Evolutionary conservation across 129 eudicot species (phyloP).

Genomic region (Pseudognaphalium luteoalbum): DNA sequence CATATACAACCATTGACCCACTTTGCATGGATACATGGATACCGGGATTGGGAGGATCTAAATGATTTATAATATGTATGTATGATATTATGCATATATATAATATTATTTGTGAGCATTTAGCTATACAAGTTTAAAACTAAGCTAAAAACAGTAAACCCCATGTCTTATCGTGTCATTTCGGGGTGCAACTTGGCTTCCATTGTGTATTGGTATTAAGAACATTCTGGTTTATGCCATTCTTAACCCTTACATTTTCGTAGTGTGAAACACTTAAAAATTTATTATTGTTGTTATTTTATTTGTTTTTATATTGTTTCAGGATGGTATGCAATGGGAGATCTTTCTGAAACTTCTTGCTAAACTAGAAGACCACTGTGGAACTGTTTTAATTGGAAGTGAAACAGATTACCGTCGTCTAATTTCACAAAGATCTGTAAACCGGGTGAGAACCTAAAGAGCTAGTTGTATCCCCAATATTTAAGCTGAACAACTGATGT

Average conservation of each 20-base stretch:
- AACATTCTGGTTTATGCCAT: too few relatives aligned
- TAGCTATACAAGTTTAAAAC: background rate
- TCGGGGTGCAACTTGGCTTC: too few relatives aligned
- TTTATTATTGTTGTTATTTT: background rate
- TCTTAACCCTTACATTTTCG: too few relatives aligned
- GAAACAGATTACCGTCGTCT: constrained; percentile 91
- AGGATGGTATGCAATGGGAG: constrained; percentile 99
- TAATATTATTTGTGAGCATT: background rate
- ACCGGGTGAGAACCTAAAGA: constrained; percentile 52
- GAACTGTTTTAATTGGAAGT: constrained; percentile 77
- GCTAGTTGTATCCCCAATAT: background rate
- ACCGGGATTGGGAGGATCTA: background rate
- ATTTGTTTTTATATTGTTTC: background rate
- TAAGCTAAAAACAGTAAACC: background rate
- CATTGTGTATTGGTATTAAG: too few relatives aligned
- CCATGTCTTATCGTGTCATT: too few relatives aligned
- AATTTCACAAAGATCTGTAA: constrained; percentile 68
- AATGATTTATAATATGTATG: too few relatives aligned
- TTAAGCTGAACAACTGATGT: background rate
- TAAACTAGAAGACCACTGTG: constrained; percentile 83
- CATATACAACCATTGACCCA: background rate
- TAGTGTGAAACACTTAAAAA: background rate
- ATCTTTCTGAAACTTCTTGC: constrained; percentile 65
- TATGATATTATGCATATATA: too few relatives aligned
- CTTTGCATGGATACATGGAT: background rate